Evolutionary conservation across 2,329 filamentous ascomycete species (phyloP).

Genomic region (Mariannaea elegans): DNA sequence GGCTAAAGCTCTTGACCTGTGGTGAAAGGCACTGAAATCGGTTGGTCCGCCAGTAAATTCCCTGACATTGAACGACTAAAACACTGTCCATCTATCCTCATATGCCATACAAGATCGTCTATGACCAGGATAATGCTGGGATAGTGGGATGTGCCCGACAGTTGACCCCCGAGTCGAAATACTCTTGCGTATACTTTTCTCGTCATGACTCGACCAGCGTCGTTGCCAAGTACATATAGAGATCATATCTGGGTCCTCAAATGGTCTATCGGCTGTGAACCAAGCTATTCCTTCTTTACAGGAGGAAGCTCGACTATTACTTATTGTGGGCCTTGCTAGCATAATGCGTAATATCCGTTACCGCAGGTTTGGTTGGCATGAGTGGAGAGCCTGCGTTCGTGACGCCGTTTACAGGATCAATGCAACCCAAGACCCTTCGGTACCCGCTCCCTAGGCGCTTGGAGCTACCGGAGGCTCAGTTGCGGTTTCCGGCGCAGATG

Average conservation of each 20-base stretch:
- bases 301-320: constrained; percentile 3
- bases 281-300: not conserved
- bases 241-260: not conserved
- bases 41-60: not conserved
- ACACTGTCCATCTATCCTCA: not conserved
- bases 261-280: not conserved
- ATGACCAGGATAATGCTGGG: not conserved
- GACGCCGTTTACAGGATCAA: constrained; percentile 63
- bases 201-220: not conserved
- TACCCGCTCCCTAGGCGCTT: constrained; percentile 54
- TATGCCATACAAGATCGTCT: not conserved
- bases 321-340: constrained; percentile 25
- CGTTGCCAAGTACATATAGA: not conserved
- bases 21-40: not conserved
- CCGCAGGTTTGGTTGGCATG: constrained; percentile 24
- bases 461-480: constrained; percentile 31
- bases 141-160: not conserved
- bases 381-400: constrained; percentile 25
- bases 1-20: not conserved
- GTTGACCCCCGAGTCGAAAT: not conserved
- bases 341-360: constrained; percentile 18
- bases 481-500: constrained; percentile 20
- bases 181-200: not conserved
- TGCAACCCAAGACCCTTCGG: constrained; percentile 56
- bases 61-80: not conserved